phyloP scores from a whole-genome alignment of 192 early-diverging fungal genomes.

The Coemansia sp. region DNA sequence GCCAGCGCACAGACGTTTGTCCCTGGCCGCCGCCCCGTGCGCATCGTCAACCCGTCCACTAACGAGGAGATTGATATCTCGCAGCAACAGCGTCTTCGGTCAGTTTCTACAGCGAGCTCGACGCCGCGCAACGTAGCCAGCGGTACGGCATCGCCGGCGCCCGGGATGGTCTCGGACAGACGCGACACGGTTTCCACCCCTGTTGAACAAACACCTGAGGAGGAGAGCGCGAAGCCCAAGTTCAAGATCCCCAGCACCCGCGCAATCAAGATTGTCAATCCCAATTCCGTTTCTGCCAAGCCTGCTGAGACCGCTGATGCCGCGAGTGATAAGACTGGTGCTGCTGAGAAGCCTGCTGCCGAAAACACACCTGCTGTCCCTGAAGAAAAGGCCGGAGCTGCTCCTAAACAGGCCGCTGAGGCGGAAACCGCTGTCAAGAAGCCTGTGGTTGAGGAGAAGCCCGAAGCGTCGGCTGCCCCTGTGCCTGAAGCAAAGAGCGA shows the following conservation, averaged over 20 bases:
- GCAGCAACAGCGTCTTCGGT: constrained; percentile 45
- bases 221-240: constrained; percentile 41
- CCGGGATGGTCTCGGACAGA: constrained; percentile 23
- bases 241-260: constrained; percentile 49
- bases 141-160: constrained; percentile 46
- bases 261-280: constrained; percentile 54
- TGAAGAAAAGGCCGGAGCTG: constrained; percentile 14
- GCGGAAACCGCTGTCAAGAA: neutral
- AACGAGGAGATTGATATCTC: constrained; percentile 67
- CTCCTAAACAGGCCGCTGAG: constrained; percentile 3
- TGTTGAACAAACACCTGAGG: constrained; percentile 18
- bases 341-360: constrained; percentile 14
- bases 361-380: neutral
- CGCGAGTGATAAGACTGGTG: constrained; percentile 8
- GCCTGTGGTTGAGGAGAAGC: constrained; percentile 15
- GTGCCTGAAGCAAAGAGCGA: constrained; percentile 27
- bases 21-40: constrained; percentile 56
- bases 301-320: constrained; percentile 9
- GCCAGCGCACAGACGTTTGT: constrained; percentile 42
- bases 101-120: constrained; percentile 40
- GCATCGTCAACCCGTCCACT: constrained; percentile 75
- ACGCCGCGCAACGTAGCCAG: constrained; percentile 40
- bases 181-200: constrained; percentile 27
- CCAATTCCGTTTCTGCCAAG: constrained; percentile 21
- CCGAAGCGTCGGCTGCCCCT: neutral